Evolutionary conservation across 2,329 filamentous ascomycete species (phyloP).

Genomic region (Xylaria polymorpha): DNA sequence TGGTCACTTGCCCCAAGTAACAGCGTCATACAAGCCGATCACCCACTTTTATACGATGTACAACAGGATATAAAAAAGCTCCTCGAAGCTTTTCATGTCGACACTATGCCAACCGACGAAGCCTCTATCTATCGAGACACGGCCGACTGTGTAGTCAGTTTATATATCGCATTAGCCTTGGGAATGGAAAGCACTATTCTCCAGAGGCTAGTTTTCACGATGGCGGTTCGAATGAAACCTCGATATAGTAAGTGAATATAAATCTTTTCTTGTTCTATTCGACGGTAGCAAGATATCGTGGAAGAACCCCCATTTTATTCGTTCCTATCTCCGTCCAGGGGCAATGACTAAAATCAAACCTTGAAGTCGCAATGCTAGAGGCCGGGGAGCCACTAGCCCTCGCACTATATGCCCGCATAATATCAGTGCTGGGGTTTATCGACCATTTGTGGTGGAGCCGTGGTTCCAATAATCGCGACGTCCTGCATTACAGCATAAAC

Average conservation of each 20-base stretch:
- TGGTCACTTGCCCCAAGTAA: conserved; percentile 15
- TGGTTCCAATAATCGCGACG: conserved; percentile 23
- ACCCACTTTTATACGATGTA: conserved; percentile 26
- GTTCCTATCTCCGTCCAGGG: background rate
- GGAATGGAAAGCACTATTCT: conserved; percentile 18
- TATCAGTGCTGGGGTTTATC: conserved; percentile 33
- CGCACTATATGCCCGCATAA: conserved; percentile 31
- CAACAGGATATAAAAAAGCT: conserved; percentile 30
- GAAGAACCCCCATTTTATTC: background rate
- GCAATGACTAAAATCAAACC: conserved; percentile 22
- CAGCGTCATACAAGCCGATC: conserved; percentile 8
- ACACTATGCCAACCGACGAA: conserved; percentile 28
- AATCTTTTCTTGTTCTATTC: background rate
- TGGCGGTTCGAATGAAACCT: conserved; percentile 31
- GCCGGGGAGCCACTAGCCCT: conserved; percentile 31
- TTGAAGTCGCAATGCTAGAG: conserved; percentile 29
- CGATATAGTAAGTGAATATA: conserved; percentile 30
- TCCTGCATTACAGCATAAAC: conserved; percentile 29
- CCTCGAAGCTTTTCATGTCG: conserved; percentile 25
- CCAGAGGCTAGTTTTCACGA: conserved; percentile 32
- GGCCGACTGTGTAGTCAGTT: conserved; percentile 25
- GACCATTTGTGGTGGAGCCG: conserved; percentile 36
- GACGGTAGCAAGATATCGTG: background rate
- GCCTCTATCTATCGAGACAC: conserved; percentile 24
- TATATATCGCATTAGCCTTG: conserved; percentile 23